Evolutionary conservation across 768 basidiomycete species (phyloP), one percentile per base, ranked within the genome.

Genomic region (Russula olivacea): DNA sequence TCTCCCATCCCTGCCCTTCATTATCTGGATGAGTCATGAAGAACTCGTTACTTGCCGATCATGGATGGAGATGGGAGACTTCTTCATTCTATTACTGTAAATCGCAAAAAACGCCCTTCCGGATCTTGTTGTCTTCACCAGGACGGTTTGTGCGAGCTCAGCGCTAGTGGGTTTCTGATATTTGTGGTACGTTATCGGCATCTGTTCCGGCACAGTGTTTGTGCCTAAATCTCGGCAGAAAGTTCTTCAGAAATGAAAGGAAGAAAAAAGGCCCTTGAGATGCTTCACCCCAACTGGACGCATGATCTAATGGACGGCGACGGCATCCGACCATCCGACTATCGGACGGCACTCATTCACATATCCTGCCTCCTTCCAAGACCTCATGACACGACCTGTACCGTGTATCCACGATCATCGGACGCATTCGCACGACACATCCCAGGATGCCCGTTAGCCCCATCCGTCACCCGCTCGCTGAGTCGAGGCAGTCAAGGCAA

Each of bases 361-460:
- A 1, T 21, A 3, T 23, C 45, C 21, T 10, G n/a, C 21, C 11
- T 10, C n/a, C 17, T 10, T 43, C 19, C 7, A 43, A 43, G 19
- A n/a, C 7, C 19, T 7, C 17, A 41, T 41, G 56, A 7, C 32
- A 48, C 11, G 10, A 25, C 3, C 17, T 25, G 14, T 21, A 15
- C 21, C 17, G 2, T 51, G 32, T n/a, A 17, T 28, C 61, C 55
- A 45, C 61, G 55, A 10, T 45, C 40, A 12, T 57, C 61, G 55
- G 61, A 51, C 38, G 25, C 19, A 11, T 51, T 30, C 17, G 12
- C 23, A 28, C 48, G 23, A 49, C 23, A 14, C 5, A 14, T 25
- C 25, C 23, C 23, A 14, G 6, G 6, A 49, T 23, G 23, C 6
- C 10, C 7, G 12, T 49, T 49, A 8, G 1, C 48, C 15, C 15